Percentiles rank a stretch among this genome's conserved stretches.
Evolutionary conservation across 192 early-diverging fungal species (phyloP).

Genomic region (Funneliformis mosseae): DNA sequence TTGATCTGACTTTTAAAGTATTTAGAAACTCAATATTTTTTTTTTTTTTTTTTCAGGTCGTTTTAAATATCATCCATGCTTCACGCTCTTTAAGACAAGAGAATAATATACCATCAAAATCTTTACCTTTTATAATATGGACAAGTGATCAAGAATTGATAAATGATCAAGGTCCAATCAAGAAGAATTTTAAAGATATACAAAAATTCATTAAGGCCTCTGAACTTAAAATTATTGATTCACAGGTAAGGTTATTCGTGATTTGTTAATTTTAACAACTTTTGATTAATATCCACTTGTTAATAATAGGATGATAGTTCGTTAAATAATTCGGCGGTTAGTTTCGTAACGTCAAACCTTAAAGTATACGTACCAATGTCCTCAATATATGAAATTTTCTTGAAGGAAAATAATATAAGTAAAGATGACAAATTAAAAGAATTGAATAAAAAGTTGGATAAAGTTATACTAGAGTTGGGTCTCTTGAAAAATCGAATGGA

Average conservation of each 20-base stretch:
- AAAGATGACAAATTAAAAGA: slow-evolving; percentile 22
- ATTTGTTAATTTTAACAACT: not conserved
- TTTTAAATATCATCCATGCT: slow-evolving; percentile 53
- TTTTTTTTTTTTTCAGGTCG: slow-evolving; percentile 30
- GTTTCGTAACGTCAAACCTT: slow-evolving; percentile 34
- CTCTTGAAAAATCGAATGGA: slow-evolving; percentile 32
- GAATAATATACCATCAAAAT: slow-evolving; percentile 49
- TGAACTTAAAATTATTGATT: slow-evolving; percentile 30
- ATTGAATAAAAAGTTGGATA: slow-evolving; percentile 40
- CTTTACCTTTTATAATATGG: slow-evolving; percentile 53
- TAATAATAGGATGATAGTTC: not conserved
- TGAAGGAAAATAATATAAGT: slow-evolving; percentile 26
- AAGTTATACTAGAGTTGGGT: slow-evolving; percentile 37
- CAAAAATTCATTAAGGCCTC: slow-evolving; percentile 44
- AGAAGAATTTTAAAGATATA: slow-evolving; percentile 43
- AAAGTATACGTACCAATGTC: slow-evolving; percentile 44
- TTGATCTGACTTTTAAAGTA: not conserved
- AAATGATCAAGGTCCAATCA: slow-evolving; percentile 36
- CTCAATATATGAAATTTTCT: slow-evolving; percentile 36
- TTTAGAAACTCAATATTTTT: not conserved
- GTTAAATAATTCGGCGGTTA: slow-evolving; percentile 25
- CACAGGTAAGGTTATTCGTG: slow-evolving; percentile 32
- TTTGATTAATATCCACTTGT: not conserved
- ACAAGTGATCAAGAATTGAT: slow-evolving; percentile 40
- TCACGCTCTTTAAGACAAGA: slow-evolving; percentile 56